Evolutionary conservation across 2,329 filamentous ascomycete genomes (phyloP), one percentile per base, ranked within the genome.

Genomic region (Fusarium secorum): DNA sequence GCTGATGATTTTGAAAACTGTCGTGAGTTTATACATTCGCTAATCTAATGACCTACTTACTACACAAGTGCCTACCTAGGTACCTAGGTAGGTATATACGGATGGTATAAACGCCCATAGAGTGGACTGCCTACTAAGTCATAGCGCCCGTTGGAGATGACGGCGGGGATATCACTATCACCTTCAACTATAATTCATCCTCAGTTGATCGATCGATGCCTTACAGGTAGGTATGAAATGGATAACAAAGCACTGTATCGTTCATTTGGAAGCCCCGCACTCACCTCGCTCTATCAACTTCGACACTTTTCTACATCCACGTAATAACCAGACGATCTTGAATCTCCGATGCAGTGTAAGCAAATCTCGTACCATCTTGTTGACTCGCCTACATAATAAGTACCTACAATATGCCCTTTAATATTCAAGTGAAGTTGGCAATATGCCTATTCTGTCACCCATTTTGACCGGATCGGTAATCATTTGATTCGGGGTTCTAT

Each of bases 61-160:
- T 30, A 15, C n/a, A 28, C 17, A 36, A n/a, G 18, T n/a, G 36
- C 36, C 36, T 8, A 14, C 20, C 36, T 20, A n/a, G n/a, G n/a
- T n/a, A n/a, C 20, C 20, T 38, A 38, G n/a, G 14, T 38, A 38
- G n/a, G 14, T 17, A 38, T 53, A 33, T 28, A 33, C 46, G 14
- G 32, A 41, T 32, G 20, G n/a, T 28, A 22, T 52, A 15, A 20
- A 22, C 11, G 26, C 35, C 15, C 28, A 33, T 33, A 33, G 35
- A n/a, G 14, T 30, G 35, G 53, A 26, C 28, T 18, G 20, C 14
- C 15, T 18, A 30, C 26, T 15, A 35, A 15, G n/a, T 33, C 26
- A 49, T 66, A 38, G 30, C 32, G 46, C 45, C 54, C 42, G 55
- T 67, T 67, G 38, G 32, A 42, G 30, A 55, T 28, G 54, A 53